phyloP scores from a whole-genome alignment of 352 stramenopile species.

The Phytophthora sp. region DNA sequence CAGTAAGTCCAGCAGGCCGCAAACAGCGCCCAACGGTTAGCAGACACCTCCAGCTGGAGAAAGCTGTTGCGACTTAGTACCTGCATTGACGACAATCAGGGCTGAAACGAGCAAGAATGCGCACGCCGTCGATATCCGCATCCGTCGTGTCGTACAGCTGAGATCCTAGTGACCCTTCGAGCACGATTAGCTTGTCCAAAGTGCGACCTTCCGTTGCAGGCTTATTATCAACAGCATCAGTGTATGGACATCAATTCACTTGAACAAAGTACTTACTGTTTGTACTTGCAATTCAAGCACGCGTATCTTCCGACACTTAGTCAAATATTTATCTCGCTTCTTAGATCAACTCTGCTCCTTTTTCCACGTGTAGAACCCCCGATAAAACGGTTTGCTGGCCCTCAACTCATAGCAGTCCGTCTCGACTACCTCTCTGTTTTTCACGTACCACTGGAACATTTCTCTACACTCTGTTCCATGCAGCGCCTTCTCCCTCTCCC shows the following conservation, averaged over 20 bases:
- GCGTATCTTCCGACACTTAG: too few species aligned
- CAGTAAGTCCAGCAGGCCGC: background rate
- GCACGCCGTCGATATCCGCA: conserved; percentile 7
- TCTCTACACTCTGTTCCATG: conserved; percentile 22
- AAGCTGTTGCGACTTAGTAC: background rate
- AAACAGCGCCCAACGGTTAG: background rate
- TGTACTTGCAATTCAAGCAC: background rate
- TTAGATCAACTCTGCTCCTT: conserved; percentile 19
- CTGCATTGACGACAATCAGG: background rate
- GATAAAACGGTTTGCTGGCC: conserved; percentile 38
- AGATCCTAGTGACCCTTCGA: conserved; percentile 20
- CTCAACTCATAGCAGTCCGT: conserved; percentile 46
- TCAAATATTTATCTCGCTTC: too few species aligned
- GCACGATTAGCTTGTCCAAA: conserved; percentile 4
- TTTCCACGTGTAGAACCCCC: conserved; percentile 38
- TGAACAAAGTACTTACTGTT: background rate
- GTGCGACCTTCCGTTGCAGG: too few species aligned
- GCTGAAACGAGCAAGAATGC: background rate
- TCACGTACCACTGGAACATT: conserved; percentile 64
- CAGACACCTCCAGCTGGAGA: background rate
- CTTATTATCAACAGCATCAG: too few species aligned
- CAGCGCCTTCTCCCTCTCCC: conserved; percentile 7
- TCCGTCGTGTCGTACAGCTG: background rate
- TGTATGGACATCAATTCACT: too few species aligned
- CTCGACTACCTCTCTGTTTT: conserved; percentile 50